These are phyloP conservation scores for Nakaseomyces sp. DNA, from an alignment of 1,139 yeast genomes.

Conservation along the genomic window DNA sequence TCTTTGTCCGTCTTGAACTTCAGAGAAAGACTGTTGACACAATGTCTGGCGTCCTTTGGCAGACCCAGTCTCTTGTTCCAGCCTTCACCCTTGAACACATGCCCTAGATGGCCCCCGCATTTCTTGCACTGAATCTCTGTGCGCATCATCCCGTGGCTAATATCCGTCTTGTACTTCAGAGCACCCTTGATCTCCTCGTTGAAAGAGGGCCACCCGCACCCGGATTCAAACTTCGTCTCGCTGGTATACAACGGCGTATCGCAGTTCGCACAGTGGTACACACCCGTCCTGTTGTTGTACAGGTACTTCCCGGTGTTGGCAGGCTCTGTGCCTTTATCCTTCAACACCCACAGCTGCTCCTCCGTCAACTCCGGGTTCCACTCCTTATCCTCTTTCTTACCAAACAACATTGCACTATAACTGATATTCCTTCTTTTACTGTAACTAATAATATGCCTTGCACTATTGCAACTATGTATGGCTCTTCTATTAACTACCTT, in stretches of 20 bases:
- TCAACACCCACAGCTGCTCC: constrained; percentile 66
- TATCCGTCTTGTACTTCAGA: constrained; percentile 52
- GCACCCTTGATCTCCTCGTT: constrained; percentile 71
- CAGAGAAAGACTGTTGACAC: constrained; percentile 81
- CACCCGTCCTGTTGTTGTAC: constrained; percentile 43
- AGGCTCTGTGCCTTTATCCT: constrained; percentile 77
- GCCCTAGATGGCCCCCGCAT: constrained; percentile 96
- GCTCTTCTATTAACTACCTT: too few relatives aligned
- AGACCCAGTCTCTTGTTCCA: constrained; percentile 41
- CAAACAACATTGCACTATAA: constrained; percentile 1
- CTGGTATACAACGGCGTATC: constrained; percentile 69
- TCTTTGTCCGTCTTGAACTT: constrained; percentile 41
- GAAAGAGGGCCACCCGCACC: constrained; percentile 98
- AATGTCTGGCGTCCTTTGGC: constrained; percentile 90
- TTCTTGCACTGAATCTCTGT: constrained; percentile 79
- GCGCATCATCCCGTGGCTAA: constrained; percentile 62
- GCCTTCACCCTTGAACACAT: constrained; percentile 92
- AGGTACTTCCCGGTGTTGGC: constrained; percentile 69
- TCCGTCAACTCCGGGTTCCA: constrained; percentile 79
- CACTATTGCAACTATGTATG: too few relatives aligned
- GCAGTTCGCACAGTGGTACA: constrained; percentile 82
- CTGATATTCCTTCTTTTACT: too few relatives aligned
- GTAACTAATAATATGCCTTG: too few relatives aligned
- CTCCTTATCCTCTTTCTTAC: constrained; percentile 24
- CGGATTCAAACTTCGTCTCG: constrained; percentile 72